Percentiles rank a stretch among this genome's conserved stretches.
Conservation (phyloP, 1,284 basidiomycete genomes). For the Rhodotorula sp. region DNA sequence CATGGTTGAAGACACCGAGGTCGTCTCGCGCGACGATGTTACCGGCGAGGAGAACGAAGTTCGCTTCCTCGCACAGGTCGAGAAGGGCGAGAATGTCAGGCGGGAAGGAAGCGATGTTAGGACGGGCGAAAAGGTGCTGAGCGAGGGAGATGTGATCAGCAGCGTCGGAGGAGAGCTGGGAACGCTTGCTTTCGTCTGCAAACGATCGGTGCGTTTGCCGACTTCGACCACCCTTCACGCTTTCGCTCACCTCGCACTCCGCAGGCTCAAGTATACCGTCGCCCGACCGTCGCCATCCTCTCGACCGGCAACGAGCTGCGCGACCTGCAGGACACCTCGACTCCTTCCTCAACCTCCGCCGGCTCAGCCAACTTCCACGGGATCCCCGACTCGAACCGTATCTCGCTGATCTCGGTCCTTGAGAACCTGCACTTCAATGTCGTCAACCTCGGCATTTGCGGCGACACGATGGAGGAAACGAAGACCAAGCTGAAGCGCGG, state of each 20-base stretch:
- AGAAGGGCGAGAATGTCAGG: conserved; percentile 69
- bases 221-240: background rate
- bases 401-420: conserved; percentile 68
- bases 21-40: conserved; percentile 53
- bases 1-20: conserved; percentile 86
- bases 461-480: conserved; percentile 66
- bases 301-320: conserved; percentile 82
- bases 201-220: conserved; percentile 58
- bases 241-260: background rate
- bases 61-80: conserved; percentile 63
- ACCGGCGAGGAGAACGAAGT: conserved; percentile 66
- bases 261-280: conserved; percentile 65
- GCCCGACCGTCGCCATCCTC: conserved; percentile 72
- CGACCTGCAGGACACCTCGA: conserved; percentile 57
- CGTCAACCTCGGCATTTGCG: conserved; percentile 74
- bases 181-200: conserved; percentile 73
- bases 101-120: conserved; percentile 70
- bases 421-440: conserved; percentile 72
- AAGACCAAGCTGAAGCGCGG: conserved; percentile 61
- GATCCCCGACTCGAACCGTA: conserved; percentile 80
- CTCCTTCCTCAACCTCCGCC: conserved; percentile 49
- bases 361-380: conserved; percentile 49
- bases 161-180: conserved; percentile 80
- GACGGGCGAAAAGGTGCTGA: conserved; percentile 66
- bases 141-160: conserved; percentile 62